Evolutionary conservation across 352 stramenopile species (phyloP).

Genomic region (Phytophthora tentaculata): DNA sequence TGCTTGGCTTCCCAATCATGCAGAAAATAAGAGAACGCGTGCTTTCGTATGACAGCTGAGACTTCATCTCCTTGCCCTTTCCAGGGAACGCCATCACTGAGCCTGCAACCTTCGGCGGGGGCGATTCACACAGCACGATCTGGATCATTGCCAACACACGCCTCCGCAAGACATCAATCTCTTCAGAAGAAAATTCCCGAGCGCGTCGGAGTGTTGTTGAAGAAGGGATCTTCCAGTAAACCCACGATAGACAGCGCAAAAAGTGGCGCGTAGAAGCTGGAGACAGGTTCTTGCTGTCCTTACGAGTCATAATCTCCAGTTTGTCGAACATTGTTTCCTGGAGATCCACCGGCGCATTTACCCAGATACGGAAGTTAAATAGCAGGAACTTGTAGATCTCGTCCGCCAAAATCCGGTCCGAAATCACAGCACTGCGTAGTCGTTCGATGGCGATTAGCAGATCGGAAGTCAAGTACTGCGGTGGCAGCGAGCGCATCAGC

Average conservation of each 20-base stretch:
- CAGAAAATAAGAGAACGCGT: slow-evolving; percentile 86
- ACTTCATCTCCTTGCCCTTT: slow-evolving; percentile 72
- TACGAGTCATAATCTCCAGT: slow-evolving; percentile 76
- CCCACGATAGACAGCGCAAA: slow-evolving; percentile 83
- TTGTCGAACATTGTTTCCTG: slow-evolving; percentile 84
- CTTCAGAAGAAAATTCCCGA: slow-evolving; percentile 52
- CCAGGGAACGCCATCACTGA: slow-evolving; percentile 61
- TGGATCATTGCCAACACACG: slow-evolving; percentile 80
- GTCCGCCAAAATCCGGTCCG: slow-evolving; percentile 77
- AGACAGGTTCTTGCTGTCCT: slow-evolving; percentile 73
- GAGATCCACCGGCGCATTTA: slow-evolving; percentile 73
- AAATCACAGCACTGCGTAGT: slow-evolving; percentile 75
- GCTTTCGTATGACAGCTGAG: slow-evolving; percentile 83
- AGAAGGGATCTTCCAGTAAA: slow-evolving; percentile 70
- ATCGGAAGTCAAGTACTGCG: slow-evolving; percentile 70
- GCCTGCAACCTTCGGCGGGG: slow-evolving; percentile 50
- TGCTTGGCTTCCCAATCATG: slow-evolving; percentile 87
- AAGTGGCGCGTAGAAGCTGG: slow-evolving; percentile 82
- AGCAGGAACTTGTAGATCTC: slow-evolving; percentile 87
- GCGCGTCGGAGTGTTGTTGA: slow-evolving; percentile 59
- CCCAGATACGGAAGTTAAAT: slow-evolving; percentile 89
- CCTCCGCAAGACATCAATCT: slow-evolving; percentile 67
- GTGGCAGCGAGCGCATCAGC: slow-evolving; percentile 70
- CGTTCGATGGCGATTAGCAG: slow-evolving; percentile 77
- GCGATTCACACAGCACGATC: slow-evolving; percentile 81